Conservation (phyloP, 176 grass and related monocot species). For the Zizania latifolia region DNA sequence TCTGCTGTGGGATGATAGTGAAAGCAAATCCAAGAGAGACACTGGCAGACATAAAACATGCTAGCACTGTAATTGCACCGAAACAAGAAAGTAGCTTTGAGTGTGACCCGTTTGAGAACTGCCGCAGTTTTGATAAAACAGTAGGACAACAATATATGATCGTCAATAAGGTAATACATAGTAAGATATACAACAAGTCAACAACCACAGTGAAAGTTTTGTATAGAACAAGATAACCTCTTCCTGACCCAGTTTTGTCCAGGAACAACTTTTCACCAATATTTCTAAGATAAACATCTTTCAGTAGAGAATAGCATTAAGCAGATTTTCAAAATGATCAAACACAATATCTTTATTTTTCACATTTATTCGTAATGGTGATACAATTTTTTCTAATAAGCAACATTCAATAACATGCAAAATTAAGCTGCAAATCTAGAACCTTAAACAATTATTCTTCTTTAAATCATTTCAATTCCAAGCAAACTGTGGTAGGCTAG, state of each 20-base stretch:
- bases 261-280: background rate
- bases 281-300: slow-evolving; percentile 6
- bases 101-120: slow-evolving; percentile 53
- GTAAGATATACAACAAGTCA: background rate
- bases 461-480: too few relatives aligned
- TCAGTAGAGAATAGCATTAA: background rate
- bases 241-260: background rate
- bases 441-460: too few relatives aligned
- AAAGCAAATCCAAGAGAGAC: slow-evolving; percentile 72
- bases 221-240: slow-evolving; percentile 6
- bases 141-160: slow-evolving; percentile 16
- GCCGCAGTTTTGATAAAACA: slow-evolving; percentile 17
- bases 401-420: background rate
- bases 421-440: slow-evolving; percentile 10
- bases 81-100: slow-evolving; percentile 66
- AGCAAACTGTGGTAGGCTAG: too few relatives aligned
- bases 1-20: slow-evolving; percentile 58
- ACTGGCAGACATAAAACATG: slow-evolving; percentile 47
- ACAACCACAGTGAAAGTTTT: background rate
- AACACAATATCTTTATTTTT: background rate
- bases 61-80: slow-evolving; percentile 42
- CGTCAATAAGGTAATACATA: slow-evolving; percentile 1
- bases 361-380: slow-evolving; percentile 1
- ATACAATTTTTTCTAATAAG: background rate
- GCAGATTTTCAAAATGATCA: background rate